Evolutionary conservation across 164 flowering plant genomes (phyloP).

Genomic region (Macadamia integrifolia): DNA sequence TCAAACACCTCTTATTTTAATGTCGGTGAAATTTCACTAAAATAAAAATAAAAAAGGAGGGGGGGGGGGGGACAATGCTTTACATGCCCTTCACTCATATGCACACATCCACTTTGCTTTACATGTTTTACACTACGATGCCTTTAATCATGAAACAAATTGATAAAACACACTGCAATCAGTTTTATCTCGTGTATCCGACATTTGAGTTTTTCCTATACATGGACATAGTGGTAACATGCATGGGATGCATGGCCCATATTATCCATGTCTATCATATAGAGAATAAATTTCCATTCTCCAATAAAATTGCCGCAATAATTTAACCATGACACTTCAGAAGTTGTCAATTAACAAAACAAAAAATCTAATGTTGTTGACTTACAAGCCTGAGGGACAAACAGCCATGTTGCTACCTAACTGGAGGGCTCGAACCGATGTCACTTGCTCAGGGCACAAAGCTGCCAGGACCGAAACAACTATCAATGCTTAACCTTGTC

Average conservation of each 20-base stretch:
- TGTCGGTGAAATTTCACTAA: no score
- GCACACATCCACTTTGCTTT: no score
- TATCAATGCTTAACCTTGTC: constrained; percentile 3
- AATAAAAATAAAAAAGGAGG: no score
- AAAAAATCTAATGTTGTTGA: neutral
- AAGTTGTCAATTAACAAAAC: neutral
- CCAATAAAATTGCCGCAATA: neutral
- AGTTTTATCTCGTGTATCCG: neutral
- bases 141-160: no score
- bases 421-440: constrained; percentile 72
- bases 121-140: no score
- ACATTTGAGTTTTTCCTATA: neutral
- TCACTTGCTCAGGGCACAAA: constrained; percentile 62
- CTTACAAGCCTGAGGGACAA: constrained; percentile 84
- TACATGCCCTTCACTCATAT: no score
- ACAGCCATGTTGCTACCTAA: constrained; percentile 57
- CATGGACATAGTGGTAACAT: neutral
- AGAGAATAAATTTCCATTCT: neutral
- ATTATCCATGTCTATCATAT: neutral
- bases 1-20: no score
- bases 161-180: neutral
- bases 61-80: no score
- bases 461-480: constrained; percentile 36
- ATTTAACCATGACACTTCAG: neutral
- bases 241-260: neutral